Percentiles rank a stretch among this genome's conserved stretches.
These are phyloP conservation scores for Pestalotiopsis sp. DNA, from an alignment of 2,329 filamentous ascomycete genomes.

Conservation along the genomic window DNA sequence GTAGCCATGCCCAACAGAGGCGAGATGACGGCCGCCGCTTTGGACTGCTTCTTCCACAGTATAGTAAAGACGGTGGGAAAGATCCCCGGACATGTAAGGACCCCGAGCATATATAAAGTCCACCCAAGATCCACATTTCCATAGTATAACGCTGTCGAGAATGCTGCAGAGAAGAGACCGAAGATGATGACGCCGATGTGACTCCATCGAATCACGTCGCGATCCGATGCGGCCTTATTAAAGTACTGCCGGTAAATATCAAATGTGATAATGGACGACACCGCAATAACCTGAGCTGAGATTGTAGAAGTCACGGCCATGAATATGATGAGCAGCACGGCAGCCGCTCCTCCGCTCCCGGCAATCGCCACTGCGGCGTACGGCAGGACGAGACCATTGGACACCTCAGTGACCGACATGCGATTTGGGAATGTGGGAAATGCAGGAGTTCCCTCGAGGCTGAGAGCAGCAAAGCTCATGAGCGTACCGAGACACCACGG, in stretches of 20 bases:
- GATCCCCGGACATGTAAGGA: conserved; percentile 9
- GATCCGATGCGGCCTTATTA: conserved; percentile 37
- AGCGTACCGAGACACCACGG: conserved; percentile 87
- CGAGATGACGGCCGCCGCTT: conserved; percentile 38
- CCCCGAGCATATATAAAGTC: conserved; percentile 12
- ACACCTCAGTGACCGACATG: conserved; percentile 73
- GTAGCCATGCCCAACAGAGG: conserved; percentile 10
- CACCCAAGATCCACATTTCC: conserved; percentile 55
- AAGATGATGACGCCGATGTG: conserved; percentile 12
- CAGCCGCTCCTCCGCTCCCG: conserved; percentile 77
- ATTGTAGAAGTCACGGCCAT: conserved; percentile 86
- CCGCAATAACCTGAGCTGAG: conserved; percentile 81
- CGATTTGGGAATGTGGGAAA: conserved; percentile 74
- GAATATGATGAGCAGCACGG: conserved; percentile 79
- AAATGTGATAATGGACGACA: conserved; percentile 85
- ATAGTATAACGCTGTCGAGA: conserved; percentile 51
- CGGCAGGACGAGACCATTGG: conserved; percentile 81
- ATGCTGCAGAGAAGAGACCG: conserved; percentile 11
- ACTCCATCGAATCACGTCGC: conserved; percentile 10
- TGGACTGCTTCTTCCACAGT: conserved; percentile 14
- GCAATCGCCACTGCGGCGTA: conserved; percentile 82
- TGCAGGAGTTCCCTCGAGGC: conserved; percentile 70
- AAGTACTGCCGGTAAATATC: conserved; percentile 64
- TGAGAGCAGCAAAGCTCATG: conserved; percentile 79
- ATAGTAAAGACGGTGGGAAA: conserved; percentile 14